These are phyloP conservation scores for Trematosphaeria pertusa DNA, from an alignment of 2,329 filamentous ascomycete genomes.

Conservation along the genomic window DNA sequence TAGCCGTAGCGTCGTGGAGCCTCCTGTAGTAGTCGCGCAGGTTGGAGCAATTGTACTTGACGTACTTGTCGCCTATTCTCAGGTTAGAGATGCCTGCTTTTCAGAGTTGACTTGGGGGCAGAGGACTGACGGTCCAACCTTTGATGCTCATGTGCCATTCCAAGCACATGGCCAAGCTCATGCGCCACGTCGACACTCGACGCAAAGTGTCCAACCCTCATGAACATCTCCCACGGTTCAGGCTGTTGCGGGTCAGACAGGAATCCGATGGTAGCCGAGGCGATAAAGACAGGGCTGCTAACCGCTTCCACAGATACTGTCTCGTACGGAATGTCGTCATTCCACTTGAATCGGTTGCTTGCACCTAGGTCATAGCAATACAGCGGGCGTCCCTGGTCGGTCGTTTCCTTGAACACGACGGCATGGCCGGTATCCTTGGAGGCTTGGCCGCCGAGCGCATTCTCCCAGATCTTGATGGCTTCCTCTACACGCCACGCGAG, in stretches of 20 bases:
- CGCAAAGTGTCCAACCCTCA: not conserved
- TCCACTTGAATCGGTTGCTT: not conserved
- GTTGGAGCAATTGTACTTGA: not conserved
- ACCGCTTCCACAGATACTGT: not conserved
- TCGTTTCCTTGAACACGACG: not conserved
- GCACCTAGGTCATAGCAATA: not conserved
- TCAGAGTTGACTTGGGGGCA: not conserved
- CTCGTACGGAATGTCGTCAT: not conserved
- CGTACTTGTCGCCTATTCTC: not conserved
- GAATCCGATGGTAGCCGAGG: not conserved
- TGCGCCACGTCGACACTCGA: not conserved
- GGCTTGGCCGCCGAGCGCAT: not conserved
- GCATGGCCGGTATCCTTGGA: not conserved
- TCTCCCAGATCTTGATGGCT: not conserved
- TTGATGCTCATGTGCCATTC: conserved; percentile 1
- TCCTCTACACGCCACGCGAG: not conserved
- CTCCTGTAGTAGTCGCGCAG: not conserved
- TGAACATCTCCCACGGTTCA: not conserved
- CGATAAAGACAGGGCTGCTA: not conserved
- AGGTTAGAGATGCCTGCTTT: not conserved
- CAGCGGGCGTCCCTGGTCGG: not conserved
- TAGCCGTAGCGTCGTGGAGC: not conserved
- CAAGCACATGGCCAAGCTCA: conserved; percentile 6
- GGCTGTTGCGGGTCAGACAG: not conserved
- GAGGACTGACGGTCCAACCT: not conserved